These are phyloP conservation scores for Fusarium sp. DNA, from an alignment of 2,329 filamentous ascomycete genomes.

Conservation along the genomic window DNA sequence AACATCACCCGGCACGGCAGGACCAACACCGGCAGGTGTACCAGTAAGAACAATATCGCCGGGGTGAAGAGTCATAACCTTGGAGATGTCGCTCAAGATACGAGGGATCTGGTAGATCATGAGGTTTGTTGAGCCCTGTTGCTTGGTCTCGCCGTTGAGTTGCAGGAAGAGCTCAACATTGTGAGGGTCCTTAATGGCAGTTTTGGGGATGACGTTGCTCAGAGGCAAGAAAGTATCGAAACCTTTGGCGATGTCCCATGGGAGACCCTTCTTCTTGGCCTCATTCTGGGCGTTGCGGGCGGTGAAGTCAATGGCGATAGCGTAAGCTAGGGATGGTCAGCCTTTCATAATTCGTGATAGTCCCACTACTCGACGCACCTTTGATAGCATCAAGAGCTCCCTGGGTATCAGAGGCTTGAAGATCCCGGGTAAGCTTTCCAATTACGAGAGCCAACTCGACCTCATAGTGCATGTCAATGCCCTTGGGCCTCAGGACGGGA, in stretches of 20 bases:
- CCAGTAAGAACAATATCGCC: conserved; percentile 97
- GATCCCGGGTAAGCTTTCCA: conserved; percentile 79
- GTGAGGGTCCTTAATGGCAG: conserved; percentile 84
- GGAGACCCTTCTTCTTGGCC: conserved; percentile 93
- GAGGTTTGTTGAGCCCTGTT: conserved; percentile 88
- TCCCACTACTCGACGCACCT: conserved; percentile 58
- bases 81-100: conserved; percentile 89
- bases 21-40: conserved; percentile 94
- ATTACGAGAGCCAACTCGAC: conserved; percentile 93
- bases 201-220: conserved; percentile 81
- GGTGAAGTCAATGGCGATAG: conserved; percentile 96
- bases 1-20: conserved; percentile 84
- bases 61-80: conserved; percentile 91
- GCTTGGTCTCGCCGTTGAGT: conserved; percentile 81
- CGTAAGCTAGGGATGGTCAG: conserved; percentile 69
- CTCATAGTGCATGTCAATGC: conserved; percentile 91
- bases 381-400: conserved; percentile 85
- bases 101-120: conserved; percentile 94
- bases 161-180: conserved; percentile 85
- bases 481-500: conserved; percentile 81
- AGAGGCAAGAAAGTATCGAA: conserved; percentile 98
- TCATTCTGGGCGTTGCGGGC: conserved; percentile 95
- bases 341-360: background rate
- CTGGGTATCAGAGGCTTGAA: conserved; percentile 76
- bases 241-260: conserved; percentile 96